Conservation (phyloP, 75 land plant genomes). For the Sequoiadendron giganteum region DNA sequence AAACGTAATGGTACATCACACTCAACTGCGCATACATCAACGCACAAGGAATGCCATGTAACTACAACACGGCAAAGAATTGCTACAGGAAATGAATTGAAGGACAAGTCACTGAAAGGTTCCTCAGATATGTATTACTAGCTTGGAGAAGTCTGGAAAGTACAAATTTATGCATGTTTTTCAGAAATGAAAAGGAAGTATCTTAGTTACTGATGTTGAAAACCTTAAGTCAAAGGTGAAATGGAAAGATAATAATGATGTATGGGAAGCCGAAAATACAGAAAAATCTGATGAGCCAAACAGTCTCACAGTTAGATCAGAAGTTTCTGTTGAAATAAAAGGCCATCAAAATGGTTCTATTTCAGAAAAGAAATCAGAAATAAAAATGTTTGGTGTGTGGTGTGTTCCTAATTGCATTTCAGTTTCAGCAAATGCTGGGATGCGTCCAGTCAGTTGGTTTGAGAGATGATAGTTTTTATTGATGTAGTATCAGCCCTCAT, state of each 20-base stretch:
- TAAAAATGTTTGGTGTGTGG: slow-evolving; percentile 10
- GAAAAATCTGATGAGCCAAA: slow-evolving; percentile 2
- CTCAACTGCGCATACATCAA: not conserved
- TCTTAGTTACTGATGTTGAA: not conserved
- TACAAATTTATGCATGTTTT: not conserved
- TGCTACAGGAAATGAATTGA: not conserved
- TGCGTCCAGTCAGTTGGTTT: slow-evolving; percentile 12
- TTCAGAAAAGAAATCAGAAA: not conserved
- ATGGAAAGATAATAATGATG: not conserved
- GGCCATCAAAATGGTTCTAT: not conserved
- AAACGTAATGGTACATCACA: not conserved
- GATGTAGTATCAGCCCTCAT: not conserved
- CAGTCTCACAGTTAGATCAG: not conserved
- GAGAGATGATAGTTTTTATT: not conserved
- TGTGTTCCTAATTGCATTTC: slow-evolving; percentile 34
- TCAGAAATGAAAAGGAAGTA: not conserved
- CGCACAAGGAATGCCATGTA: not conserved
- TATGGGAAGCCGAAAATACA: not conserved
- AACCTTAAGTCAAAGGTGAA: not conserved
- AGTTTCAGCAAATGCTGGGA: slow-evolving; percentile 17
- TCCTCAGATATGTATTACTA: slow-evolving; percentile 2
- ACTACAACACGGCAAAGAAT: not conserved
- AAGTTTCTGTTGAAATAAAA: not conserved
- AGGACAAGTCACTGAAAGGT: slow-evolving; percentile 11
- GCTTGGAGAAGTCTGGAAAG: not conserved